A percentile compares a stretch with the other conserved stretches of the same genome.
Evolutionary conservation across 2,329 filamentous ascomycete genomes (phyloP).

Genomic region (Cercospora beticola): DNA sequence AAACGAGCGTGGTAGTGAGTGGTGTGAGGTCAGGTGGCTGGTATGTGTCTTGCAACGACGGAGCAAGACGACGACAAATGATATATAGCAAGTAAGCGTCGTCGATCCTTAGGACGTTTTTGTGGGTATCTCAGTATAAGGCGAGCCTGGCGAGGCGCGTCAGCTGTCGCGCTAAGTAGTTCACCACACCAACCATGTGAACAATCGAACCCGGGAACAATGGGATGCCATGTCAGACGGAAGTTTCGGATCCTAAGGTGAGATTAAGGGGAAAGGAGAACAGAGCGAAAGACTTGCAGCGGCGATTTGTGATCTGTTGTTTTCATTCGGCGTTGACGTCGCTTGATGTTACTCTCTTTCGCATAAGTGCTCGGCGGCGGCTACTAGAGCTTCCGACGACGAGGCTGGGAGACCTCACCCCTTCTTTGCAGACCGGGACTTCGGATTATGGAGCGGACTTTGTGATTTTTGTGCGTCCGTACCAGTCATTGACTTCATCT

Average conservation of each 20-base stretch:
- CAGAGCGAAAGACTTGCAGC: background rate
- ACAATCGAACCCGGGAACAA: background rate
- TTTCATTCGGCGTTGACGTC: background rate
- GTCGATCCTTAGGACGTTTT: background rate
- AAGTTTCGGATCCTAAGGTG: background rate
- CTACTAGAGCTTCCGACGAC: background rate
- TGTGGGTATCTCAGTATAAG: background rate
- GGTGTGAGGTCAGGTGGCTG: background rate
- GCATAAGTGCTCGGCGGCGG: background rate
- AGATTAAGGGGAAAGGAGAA: slow-evolving; percentile 3
- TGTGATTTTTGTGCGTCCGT: background rate
- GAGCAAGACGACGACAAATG: background rate
- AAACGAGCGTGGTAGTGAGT: background rate
- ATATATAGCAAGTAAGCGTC: background rate
- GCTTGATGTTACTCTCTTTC: background rate
- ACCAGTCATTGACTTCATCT: background rate
- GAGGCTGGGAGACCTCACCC: background rate
- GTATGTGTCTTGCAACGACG: background rate
- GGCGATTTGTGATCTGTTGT: background rate
- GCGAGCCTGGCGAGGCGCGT: background rate
- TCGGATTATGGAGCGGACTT: background rate
- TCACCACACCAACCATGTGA: background rate
- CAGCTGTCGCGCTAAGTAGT: slow-evolving; percentile 4
- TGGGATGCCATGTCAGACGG: slow-evolving; percentile 2
- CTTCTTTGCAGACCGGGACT: background rate